Evolutionary conservation across 345 rosid genomes (phyloP).

Genomic region (Citrus trifoliata): DNA sequence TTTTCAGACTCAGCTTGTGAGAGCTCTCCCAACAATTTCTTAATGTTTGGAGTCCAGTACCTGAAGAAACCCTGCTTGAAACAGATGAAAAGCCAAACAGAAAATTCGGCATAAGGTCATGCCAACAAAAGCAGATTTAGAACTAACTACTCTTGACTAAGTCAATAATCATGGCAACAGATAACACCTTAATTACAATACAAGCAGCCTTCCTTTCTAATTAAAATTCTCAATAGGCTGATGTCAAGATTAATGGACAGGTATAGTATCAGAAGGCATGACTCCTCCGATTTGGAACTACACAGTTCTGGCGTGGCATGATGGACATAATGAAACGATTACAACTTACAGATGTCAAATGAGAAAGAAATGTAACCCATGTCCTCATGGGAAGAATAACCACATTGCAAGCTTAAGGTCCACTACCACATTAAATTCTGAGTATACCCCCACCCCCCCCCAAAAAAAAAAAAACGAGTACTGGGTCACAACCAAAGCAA

Average conservation of each 20-base stretch:
- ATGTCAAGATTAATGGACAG: neutral
- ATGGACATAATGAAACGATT: neutral
- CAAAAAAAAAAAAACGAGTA: too few relatives aligned
- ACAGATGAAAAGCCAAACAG: constrained; percentile 1
- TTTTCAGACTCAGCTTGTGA: constrained; percentile 82
- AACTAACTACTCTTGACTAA: neutral
- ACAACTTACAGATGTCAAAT: neutral
- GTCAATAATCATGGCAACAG: neutral
- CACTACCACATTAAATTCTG: too few relatives aligned
- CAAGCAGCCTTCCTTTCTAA: neutral
- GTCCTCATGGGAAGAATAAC: too few relatives aligned
- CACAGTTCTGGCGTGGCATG: neutral
- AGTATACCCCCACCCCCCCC: too few relatives aligned
- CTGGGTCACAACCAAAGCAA: neutral
- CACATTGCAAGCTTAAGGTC: too few relatives aligned
- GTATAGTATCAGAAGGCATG: neutral
- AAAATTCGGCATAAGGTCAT: neutral
- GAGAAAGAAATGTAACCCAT: neutral
- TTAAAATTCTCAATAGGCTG: neutral
- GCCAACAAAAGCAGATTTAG: neutral
- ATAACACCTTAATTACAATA: constrained; percentile 4
- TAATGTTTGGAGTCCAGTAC: constrained; percentile 86
- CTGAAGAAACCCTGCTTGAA: constrained; percentile 74
- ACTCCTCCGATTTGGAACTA: neutral
- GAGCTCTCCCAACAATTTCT: constrained; percentile 60